Evolutionary conservation across 495 filamentous ascomycete genomes (phyloP).

Genomic region (Astrocystis sublimbata): DNA sequence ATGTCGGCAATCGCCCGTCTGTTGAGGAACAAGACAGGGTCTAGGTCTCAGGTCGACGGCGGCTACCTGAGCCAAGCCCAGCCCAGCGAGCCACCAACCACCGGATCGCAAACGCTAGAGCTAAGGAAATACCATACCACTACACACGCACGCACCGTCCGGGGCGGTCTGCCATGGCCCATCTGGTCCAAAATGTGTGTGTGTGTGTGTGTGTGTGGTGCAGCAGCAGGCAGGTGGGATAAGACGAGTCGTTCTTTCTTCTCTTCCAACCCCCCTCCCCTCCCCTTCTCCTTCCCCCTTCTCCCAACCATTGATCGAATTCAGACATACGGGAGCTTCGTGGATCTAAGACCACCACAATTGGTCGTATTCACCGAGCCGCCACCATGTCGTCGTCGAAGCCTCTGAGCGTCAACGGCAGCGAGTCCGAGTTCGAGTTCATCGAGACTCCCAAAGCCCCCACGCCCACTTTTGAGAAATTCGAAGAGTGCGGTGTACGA

Average conservation of each 20-base stretch:
- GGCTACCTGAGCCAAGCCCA: constrained; percentile 11
- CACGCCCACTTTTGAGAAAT: constrained; percentile 55
- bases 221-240: too few relatives aligned
- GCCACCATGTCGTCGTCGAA: constrained; percentile 49
- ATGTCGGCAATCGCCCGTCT: too few relatives aligned
- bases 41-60: too few relatives aligned
- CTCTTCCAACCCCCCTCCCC: not conserved
- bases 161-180: too few relatives aligned
- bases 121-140: too few relatives aligned
- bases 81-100: too few relatives aligned
- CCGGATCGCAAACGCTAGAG: constrained; percentile 14
- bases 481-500: constrained; percentile 70
- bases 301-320: constrained; percentile 16
- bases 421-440: constrained; percentile 67
- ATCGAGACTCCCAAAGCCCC: constrained; percentile 73
- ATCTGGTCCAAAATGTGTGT: constrained; percentile 15
- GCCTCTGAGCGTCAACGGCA: constrained; percentile 49
- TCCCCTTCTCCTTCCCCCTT: not conserved
- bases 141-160: constrained; percentile 17
- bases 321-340: constrained; percentile 10
- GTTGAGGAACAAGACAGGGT: too few relatives aligned
- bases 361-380: constrained; percentile 31
- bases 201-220: too few relatives aligned
- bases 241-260: too few relatives aligned
- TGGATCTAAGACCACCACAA: constrained; percentile 20